A percentile compares a stretch with the other conserved stretches of the same genome.
Conservation (phyloP, 1,139 yeast genomes). For the Debaryomyces nepalensis region DNA sequence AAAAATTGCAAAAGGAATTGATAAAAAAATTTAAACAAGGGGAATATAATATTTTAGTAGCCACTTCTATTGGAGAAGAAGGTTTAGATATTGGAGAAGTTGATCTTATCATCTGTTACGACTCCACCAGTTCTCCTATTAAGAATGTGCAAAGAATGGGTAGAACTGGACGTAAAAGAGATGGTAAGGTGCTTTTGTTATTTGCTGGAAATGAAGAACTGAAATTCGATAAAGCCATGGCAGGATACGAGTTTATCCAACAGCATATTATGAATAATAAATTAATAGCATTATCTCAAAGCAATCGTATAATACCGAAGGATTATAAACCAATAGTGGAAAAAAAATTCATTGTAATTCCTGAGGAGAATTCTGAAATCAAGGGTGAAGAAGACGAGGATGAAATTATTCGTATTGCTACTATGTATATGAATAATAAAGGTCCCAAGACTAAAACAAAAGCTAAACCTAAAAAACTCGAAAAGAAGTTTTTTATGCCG, state of each 20-base stretch:
- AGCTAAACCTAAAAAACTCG: conserved; percentile 21
- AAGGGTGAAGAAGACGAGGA: conserved; percentile 61
- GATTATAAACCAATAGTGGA: conserved; percentile 58
- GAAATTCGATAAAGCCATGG: conserved; percentile 85
- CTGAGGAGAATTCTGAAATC: conserved; percentile 67
- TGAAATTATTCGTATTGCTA: conserved; percentile 68
- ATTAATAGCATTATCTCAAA: conserved; percentile 45
- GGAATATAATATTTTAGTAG: conserved; percentile 76
- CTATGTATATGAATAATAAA: conserved; percentile 48
- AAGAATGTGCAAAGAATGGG: conserved; percentile 97
- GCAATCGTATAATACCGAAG: conserved; percentile 71
- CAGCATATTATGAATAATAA: conserved; percentile 54
- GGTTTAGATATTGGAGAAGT: conserved; percentile 98
- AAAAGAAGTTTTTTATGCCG: conserved; percentile 71
- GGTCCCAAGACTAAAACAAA: conserved; percentile 29
- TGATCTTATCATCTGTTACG: conserved; percentile 89
- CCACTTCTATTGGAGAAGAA: conserved; percentile 98
- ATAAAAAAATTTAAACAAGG: conserved; percentile 77
- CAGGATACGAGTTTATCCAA: conserved; percentile 81
- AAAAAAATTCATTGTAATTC: conserved; percentile 62
- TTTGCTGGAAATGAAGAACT: conserved; percentile 78
- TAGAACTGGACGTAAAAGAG: conserved; percentile 93
- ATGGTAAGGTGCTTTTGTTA: conserved; percentile 80
- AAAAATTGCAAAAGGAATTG: conserved; percentile 71
- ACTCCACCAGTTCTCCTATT: conserved; percentile 91